These are phyloP conservation scores for Aspergillus campestris DNA, from an alignment of 495 filamentous ascomycete genomes.

Conservation along the genomic window DNA sequence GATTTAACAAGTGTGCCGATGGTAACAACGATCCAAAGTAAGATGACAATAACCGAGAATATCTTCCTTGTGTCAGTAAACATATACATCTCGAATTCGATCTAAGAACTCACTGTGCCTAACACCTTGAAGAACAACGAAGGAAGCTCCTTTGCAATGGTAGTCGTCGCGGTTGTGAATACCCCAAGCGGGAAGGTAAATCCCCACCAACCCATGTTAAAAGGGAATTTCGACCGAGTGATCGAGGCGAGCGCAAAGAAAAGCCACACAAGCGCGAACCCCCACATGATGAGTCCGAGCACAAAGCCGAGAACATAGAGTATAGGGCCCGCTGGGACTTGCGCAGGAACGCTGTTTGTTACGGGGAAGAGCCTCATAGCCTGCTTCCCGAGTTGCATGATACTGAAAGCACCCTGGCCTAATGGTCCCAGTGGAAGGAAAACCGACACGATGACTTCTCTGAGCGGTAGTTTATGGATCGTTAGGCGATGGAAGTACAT, in stretches of 20 bases:
- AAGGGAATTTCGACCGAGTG: constrained; percentile 42
- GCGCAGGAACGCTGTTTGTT: constrained; percentile 32
- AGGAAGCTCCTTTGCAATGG: constrained; percentile 42
- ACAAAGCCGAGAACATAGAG: constrained; percentile 48
- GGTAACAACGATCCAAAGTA: no score
- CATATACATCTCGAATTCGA: no score
- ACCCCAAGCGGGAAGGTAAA: constrained; percentile 56
- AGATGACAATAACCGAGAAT: no score
- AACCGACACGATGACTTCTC: constrained; percentile 51
- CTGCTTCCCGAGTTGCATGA: constrained; percentile 48
- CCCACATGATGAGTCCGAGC: constrained; percentile 49
- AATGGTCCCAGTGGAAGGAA: constrained; percentile 57
- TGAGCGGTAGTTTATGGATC: constrained; percentile 46
- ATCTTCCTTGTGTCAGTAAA: no score
- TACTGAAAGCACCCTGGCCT: constrained; percentile 48
- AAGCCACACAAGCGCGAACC: constrained; percentile 54
- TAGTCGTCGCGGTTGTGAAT: constrained; percentile 42
- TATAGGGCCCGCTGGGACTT: constrained; percentile 34
- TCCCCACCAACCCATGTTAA: constrained; percentile 63
- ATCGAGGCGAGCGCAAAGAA: constrained; percentile 43
- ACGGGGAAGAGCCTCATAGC: constrained; percentile 41
- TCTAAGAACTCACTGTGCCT: constrained; percentile 26
- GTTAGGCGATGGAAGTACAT: constrained; percentile 56
- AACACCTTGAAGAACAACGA: constrained; percentile 48
- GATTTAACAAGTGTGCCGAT: no score